phyloP scores from a whole-genome alignment of 2,329 filamentous ascomycete genomes.

The Anthostomella pinea region DNA sequence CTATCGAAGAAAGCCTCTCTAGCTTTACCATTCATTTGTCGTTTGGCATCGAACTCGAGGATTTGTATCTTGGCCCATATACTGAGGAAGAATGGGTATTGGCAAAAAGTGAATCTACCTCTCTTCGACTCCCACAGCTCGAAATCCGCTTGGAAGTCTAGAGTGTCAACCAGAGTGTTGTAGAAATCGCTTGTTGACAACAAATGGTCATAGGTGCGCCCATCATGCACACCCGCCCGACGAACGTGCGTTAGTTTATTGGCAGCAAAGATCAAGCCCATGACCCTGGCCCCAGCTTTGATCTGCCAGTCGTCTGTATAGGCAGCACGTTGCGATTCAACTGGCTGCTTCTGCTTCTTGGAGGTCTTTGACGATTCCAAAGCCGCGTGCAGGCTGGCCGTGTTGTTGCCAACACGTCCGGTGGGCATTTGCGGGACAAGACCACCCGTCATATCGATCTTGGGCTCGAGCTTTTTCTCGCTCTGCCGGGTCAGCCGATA shows the following conservation, averaged over 20 bases:
- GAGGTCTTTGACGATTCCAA: conserved; percentile 52
- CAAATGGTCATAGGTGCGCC: conserved; percentile 58
- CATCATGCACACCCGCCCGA: conserved; percentile 33
- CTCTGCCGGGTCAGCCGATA: conserved; percentile 73
- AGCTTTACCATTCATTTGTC: conserved; percentile 87
- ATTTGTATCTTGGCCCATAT: conserved; percentile 92
- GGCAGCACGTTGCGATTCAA: conserved; percentile 48
- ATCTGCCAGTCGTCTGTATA: conserved; percentile 91
- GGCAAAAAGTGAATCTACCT: conserved; percentile 80
- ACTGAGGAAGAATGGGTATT: conserved; percentile 88
- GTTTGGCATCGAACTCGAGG: conserved; percentile 79
- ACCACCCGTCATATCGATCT: conserved; percentile 60
- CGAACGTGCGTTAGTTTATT: conserved; percentile 57
- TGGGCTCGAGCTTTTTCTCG: conserved; percentile 60
- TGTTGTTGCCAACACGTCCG: conserved; percentile 56
- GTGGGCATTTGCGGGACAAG: conserved; percentile 72
- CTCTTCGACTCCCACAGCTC: conserved; percentile 79
- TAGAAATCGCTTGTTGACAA: conserved; percentile 84
- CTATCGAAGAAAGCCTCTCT: conserved; percentile 89
- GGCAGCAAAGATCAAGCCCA: conserved; percentile 77
- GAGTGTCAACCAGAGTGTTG: conserved; percentile 79
- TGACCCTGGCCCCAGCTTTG: conserved; percentile 72
- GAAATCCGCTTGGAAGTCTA: conserved; percentile 82
- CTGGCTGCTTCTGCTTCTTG: conserved; percentile 54
- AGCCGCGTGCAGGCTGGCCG: conserved; percentile 75